Evolutionary conservation across 768 basidiomycete genomes (phyloP), one percentile per base, ranked within the genome.

Genomic region (Boletus barrowsii): DNA sequence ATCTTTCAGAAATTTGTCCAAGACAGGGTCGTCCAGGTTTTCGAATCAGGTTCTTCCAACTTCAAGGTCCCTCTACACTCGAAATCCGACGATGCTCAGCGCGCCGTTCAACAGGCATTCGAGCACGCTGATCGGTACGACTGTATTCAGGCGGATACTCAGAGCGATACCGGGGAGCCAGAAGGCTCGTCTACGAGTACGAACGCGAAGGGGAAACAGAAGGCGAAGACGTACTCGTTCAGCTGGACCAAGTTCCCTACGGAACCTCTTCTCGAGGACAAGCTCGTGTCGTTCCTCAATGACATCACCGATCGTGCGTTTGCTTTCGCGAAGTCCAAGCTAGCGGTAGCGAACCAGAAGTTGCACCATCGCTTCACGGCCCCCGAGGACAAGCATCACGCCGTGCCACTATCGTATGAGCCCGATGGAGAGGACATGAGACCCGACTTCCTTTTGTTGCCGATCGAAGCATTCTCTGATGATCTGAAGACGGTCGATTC

Each of bases 401-500:
- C 51, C 2, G 18, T 56, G 15, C 51, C 51, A 5, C 48, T 62
- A 11, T 47, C 53, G 9, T 59, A 55, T 3, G 57, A 51, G 17
- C 18, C 40, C 10, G 50, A 56, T 22, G 40, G 51, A 3, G 42
- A 54, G 15, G 42, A 55, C 24, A 49, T 57, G 43, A 40, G 55
- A 3, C 61, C 58, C 4, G 55, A 57, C 44, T 56, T 60, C 26
- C 15, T 62, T n/a, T 20, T 63, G 39, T 37, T 63, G 22, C 62
- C 60, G 0, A 42, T 53, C 11, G 33, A 49, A 10, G 61, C 59
- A 2, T 62, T 62, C 35, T 11, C 32, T 5, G 39, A 20, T 4
- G 40, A 43, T 9, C 15, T 36, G 22, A 43, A 43, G 42, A 43
- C 33, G 7, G 42, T 51, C 42, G 33, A 51, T 15, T 9, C 6